These are phyloP conservation scores for Phytopythium kandeliae DNA, from an alignment of 352 stramenopile species.

Conservation along the genomic window DNA sequence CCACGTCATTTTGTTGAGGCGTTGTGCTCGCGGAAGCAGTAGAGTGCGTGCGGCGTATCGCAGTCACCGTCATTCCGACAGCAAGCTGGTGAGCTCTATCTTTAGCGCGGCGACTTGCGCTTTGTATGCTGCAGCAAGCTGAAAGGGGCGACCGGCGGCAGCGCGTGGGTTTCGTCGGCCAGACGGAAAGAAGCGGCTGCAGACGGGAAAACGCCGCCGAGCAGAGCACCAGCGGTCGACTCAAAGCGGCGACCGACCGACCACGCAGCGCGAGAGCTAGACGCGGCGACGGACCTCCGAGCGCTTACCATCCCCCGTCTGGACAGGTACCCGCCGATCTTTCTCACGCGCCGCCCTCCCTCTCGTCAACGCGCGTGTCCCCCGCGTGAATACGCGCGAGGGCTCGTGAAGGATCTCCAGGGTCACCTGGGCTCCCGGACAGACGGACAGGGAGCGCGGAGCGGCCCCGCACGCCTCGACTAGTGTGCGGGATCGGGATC, in stretches of 20 bases:
- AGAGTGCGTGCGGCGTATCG: no score
- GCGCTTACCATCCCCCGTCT: not conserved
- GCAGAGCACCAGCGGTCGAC: constrained; percentile 3
- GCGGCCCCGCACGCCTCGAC: no score
- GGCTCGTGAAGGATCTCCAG: no score
- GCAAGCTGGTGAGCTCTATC: no score
- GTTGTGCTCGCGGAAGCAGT: no score
- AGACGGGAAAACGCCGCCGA: constrained; percentile 8
- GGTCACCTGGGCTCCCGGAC: no score
- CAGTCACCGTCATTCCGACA: no score
- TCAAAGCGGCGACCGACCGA: not conserved
- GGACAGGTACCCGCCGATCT: not conserved
- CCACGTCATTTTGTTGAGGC: no score
- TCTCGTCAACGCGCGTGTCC: not conserved
- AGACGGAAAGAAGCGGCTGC: not conserved
- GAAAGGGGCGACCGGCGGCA: not conserved
- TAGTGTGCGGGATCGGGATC: no score
- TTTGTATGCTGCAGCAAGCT: not conserved
- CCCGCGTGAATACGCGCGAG: no score
- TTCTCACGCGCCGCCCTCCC: not conserved
- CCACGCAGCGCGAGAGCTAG: not conserved
- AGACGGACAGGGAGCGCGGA: not conserved
- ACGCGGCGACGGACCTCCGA: not conserved
- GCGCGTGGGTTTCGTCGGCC: constrained; percentile 2
- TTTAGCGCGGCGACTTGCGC: not conserved